Conservation (phyloP, 2,329 filamentous ascomycete genomes). For the Pestalotiopsis sp. region DNA sequence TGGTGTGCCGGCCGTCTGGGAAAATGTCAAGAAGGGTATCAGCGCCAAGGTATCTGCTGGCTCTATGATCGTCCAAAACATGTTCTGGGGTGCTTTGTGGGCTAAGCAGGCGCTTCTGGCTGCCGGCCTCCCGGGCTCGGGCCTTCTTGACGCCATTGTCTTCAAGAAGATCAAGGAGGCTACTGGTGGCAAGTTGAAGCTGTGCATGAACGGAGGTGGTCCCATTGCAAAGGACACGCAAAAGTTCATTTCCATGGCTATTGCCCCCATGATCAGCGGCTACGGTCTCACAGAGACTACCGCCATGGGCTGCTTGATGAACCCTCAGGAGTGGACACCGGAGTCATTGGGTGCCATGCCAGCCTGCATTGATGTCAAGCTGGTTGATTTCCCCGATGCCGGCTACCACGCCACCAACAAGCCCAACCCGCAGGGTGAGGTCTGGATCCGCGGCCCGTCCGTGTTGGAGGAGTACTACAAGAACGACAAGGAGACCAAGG, state of each 20-base stretch:
- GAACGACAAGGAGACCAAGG: slow-evolving; percentile 73
- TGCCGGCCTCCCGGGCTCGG: slow-evolving; percentile 63
- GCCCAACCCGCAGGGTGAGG: slow-evolving; percentile 78
- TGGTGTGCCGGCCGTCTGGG: slow-evolving; percentile 87
- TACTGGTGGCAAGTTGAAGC: slow-evolving; percentile 76
- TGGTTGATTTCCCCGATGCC: slow-evolving; percentile 82
- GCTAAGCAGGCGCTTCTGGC: slow-evolving; percentile 52
- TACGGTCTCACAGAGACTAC: slow-evolving; percentile 87
- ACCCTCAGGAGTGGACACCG: slow-evolving; percentile 77
- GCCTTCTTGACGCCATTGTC: slow-evolving; percentile 73
- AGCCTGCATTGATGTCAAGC: slow-evolving; percentile 74
- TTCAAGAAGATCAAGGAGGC: slow-evolving; percentile 93
- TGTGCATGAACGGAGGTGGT: slow-evolving; percentile 84
- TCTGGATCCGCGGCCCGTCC: slow-evolving; percentile 78
- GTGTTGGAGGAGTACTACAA: slow-evolving; percentile 75
- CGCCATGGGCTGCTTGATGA: slow-evolving; percentile 73
- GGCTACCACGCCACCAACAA: slow-evolving; percentile 77
- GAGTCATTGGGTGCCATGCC: slow-evolving; percentile 73
- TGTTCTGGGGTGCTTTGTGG: slow-evolving; percentile 67
- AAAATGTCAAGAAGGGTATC: slow-evolving; percentile 90
- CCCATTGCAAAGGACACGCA: slow-evolving; percentile 84
- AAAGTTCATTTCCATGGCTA: slow-evolving; percentile 83
- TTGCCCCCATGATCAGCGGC: slow-evolving; percentile 85
- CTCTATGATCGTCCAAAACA: slow-evolving; percentile 65
- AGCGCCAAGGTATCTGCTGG: slow-evolving; percentile 72